Evolutionary conservation across 768 basidiomycete species (phyloP).

Genomic region (Lepiota subincarnata): DNA sequence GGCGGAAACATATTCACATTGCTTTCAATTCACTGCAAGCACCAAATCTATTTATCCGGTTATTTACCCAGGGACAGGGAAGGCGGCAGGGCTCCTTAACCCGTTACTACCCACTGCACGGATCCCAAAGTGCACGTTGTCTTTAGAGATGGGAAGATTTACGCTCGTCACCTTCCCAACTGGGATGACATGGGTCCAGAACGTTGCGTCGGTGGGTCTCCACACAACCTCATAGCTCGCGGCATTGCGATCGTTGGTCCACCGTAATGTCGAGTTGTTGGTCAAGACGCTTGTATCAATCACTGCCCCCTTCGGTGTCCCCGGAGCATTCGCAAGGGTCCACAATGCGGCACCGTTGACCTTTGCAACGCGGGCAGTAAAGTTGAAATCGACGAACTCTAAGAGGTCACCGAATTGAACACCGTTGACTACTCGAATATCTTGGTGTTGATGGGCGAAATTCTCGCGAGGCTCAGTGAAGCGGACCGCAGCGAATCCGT

Average conservation of each 20-base stretch:
- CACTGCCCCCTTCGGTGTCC: conserved; percentile 44
- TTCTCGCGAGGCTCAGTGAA: conserved; percentile 57
- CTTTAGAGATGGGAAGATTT: conserved; percentile 44
- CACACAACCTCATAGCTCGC: conserved; percentile 50
- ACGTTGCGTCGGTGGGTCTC: conserved; percentile 42
- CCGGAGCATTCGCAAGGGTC: conserved; percentile 53
- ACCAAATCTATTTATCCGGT: neutral
- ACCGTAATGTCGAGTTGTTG: conserved; percentile 51
- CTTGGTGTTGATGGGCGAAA: conserved; percentile 56
- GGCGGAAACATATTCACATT: neutral
- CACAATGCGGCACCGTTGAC: conserved; percentile 51
- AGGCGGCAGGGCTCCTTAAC: conserved; percentile 47
- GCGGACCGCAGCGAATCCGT: conserved; percentile 49
- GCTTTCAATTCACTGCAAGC: neutral
- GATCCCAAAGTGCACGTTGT: conserved; percentile 48
- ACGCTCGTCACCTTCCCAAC: conserved; percentile 39
- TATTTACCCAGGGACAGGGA: conserved; percentile 22
- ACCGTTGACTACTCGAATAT: conserved; percentile 45
- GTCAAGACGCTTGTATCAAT: conserved; percentile 45
- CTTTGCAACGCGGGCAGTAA: conserved; percentile 42
- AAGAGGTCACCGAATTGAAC: conserved; percentile 53
- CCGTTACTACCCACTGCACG: conserved; percentile 49
- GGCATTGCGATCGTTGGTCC: conserved; percentile 35
- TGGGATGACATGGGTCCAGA: conserved; percentile 46
- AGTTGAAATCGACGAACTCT: conserved; percentile 54